Conservation (phyloP, 805 yeast genomes). For the Candida manassasensis region DNA sequence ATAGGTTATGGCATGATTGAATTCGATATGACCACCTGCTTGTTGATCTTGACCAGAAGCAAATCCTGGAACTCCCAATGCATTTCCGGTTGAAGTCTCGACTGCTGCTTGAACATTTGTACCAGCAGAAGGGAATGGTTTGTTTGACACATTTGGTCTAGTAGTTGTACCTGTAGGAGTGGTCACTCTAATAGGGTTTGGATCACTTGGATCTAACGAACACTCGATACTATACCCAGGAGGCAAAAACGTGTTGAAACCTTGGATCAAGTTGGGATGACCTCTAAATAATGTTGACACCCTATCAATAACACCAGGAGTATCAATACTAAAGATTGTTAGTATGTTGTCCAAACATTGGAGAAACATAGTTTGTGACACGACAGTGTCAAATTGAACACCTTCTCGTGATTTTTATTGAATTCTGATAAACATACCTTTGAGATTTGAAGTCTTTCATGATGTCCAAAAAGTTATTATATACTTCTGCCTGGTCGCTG, state of each 20-base stretch:
- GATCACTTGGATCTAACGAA: slow-evolving; percentile 82
- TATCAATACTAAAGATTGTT: slow-evolving; percentile 60
- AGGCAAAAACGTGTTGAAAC: slow-evolving; percentile 95
- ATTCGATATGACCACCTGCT: slow-evolving; percentile 75
- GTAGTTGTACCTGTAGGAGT: slow-evolving; percentile 91
- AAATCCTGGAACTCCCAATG: slow-evolving; percentile 5
- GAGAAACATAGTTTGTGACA: no score
- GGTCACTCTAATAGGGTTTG: slow-evolving; percentile 87
- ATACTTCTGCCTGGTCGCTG: slow-evolving; percentile 88
- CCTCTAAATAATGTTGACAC: slow-evolving; percentile 89
- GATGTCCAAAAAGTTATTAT: slow-evolving; percentile 91
- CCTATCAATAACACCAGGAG: slow-evolving; percentile 97
- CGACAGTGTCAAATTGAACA: no score
- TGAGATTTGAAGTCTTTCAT: slow-evolving; percentile 99
- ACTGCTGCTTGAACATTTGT: slow-evolving; percentile 6
- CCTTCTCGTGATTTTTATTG: no score
- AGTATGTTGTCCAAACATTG: slow-evolving; percentile 12
- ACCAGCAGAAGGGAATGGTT: slow-evolving; percentile 17
- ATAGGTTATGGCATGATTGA: slow-evolving; percentile 93
- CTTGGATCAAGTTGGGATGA: slow-evolving; percentile 90
- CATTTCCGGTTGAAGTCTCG: slow-evolving; percentile 6
- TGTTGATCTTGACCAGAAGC: slow-evolving; percentile 12
- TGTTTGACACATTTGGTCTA: slow-evolving; percentile 44
- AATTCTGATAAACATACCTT: slow-evolving; percentile 40
- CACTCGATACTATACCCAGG: slow-evolving; percentile 95